Evolutionary conservation across 164 flowering plant genomes (phyloP), one percentile per base, ranked within the genome.

Genomic region (Nelumbo lutea): DNA sequence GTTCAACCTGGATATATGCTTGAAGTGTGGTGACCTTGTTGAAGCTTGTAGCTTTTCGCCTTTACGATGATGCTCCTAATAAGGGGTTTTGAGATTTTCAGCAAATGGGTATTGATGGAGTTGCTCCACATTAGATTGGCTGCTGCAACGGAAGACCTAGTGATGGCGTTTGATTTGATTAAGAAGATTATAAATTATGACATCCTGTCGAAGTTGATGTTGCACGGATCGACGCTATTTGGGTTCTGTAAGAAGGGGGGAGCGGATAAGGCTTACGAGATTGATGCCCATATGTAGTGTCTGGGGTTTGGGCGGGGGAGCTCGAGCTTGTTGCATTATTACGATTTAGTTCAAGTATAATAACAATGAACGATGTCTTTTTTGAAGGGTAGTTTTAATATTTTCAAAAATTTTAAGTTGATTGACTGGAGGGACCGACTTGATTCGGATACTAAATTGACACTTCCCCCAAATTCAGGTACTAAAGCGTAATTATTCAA

Each of bases 161-260:
- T 84, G 61, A 75, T 85, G 93, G 99, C 99, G 41, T 96, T 96
- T 77, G 85, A 83, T 65, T 77, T 90, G 72, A 83, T 96, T 72
- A 88, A 88, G 82, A 75, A 84, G 69, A 96, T 93, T 97, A 75
- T 77, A 73, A 62, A 53, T 60, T 68, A 13, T 62, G 85, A 82
- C 14, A 80, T 93, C 14, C 70, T 71, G 42, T 96, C 96, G 0
- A 85, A 72, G 76, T 70, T 92, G 73, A 82, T 97, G 81, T 96
- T 97, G 0, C 93, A 92, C 70, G 93, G 87, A 58, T 98, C 99
- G 0, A 89, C 96, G 0, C 75, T 96, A 50, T 80, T 76, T 70
- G 91, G 87, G 38, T 89, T 84, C 65, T 86, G 91, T 75, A 73
- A 78, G 70, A 83, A 79, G 64, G 82, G 86, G 64, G 69, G 77